Evolutionary conservation across 2,329 filamentous ascomycete genomes (phyloP).

Genomic region (Rutstroemia sydowiana): DNA sequence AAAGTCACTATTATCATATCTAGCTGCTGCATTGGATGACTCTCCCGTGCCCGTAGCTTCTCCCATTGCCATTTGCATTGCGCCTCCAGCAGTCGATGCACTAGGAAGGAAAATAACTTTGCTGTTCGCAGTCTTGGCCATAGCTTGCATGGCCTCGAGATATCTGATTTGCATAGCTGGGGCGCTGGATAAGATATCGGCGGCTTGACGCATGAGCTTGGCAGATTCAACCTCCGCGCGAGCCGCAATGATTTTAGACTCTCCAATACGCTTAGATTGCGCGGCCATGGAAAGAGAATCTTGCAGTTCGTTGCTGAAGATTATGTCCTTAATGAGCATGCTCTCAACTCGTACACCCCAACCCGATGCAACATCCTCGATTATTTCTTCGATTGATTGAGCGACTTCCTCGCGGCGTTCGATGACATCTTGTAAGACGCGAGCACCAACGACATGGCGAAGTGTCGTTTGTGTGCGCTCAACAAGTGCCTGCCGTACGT

Average conservation of each 20-base stretch:
- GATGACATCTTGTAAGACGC: slow-evolving; percentile 94
- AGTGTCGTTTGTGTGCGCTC: slow-evolving; percentile 98
- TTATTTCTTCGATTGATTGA: slow-evolving; percentile 90
- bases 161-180: slow-evolving; percentile 98
- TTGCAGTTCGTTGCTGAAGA: slow-evolving; percentile 92
- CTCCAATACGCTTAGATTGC: slow-evolving; percentile 96
- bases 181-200: slow-evolving; percentile 84
- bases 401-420: slow-evolving; percentile 97
- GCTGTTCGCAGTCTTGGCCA: slow-evolving; percentile 87
- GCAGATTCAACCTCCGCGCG: slow-evolving; percentile 95
- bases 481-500: slow-evolving; percentile 90
- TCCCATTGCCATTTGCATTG: slow-evolving; percentile 43
- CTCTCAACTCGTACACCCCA: slow-evolving; percentile 97
- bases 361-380: slow-evolving; percentile 85
- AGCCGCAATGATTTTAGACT: slow-evolving; percentile 96
- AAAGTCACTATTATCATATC: slow-evolving; percentile 39
- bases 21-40: slow-evolving; percentile 34
- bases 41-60: slow-evolving; percentile 46
- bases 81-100: slow-evolving; percentile 50
- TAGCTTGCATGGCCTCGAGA: slow-evolving; percentile 96
- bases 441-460: slow-evolving; percentile 90
- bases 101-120: slow-evolving; percentile 81
- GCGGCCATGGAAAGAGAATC: slow-evolving; percentile 97
- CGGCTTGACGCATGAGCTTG: slow-evolving; percentile 87
- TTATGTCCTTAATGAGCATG: slow-evolving; percentile 99